These are phyloP conservation scores for Colletotrichum chlorophyti DNA, from an alignment of 2,329 filamentous ascomycete genomes.

Conservation along the genomic window DNA sequence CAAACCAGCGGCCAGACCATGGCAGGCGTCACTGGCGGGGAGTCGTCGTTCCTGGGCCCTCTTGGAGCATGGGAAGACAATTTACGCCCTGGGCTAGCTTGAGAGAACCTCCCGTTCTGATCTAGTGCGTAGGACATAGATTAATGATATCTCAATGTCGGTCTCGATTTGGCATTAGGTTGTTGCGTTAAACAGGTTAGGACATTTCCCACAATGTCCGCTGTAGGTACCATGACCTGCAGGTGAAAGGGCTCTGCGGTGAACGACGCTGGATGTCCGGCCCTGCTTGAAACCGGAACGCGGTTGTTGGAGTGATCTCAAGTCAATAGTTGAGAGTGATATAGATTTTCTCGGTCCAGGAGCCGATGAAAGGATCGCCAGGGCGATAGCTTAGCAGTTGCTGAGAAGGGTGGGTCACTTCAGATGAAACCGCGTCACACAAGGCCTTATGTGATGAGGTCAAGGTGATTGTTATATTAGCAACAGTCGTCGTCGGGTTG, in stretches of 20 bases:
- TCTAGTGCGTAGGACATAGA: conserved; percentile 20
- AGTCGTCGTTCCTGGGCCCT: background rate
- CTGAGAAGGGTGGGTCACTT: conserved; percentile 23
- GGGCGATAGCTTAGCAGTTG: background rate
- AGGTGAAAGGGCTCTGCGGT: too few relatives aligned
- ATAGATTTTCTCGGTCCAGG: conserved; percentile 25
- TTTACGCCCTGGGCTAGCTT: conserved; percentile 1
- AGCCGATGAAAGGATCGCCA: conserved; percentile 22
- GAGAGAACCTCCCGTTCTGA: background rate
- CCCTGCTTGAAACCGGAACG: background rate
- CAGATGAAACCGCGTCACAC: conserved; percentile 5
- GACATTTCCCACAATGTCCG: too few relatives aligned
- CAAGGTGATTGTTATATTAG: conserved; percentile 5
- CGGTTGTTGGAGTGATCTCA: conserved; percentile 7
- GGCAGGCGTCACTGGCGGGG: background rate
- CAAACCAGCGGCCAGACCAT: background rate
- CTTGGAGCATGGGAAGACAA: background rate
- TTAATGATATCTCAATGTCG: conserved; percentile 4
- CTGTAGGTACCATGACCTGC: too few relatives aligned
- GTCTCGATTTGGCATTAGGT: background rate
- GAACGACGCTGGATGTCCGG: background rate
- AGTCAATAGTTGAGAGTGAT: conserved; percentile 14
- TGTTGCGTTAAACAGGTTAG: background rate
- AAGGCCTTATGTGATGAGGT: conserved; percentile 5
- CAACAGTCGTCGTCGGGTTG: conserved; percentile 5